phyloP scores from a whole-genome alignment of 495 filamentous ascomycete genomes.

The Penicillium nucicola region DNA sequence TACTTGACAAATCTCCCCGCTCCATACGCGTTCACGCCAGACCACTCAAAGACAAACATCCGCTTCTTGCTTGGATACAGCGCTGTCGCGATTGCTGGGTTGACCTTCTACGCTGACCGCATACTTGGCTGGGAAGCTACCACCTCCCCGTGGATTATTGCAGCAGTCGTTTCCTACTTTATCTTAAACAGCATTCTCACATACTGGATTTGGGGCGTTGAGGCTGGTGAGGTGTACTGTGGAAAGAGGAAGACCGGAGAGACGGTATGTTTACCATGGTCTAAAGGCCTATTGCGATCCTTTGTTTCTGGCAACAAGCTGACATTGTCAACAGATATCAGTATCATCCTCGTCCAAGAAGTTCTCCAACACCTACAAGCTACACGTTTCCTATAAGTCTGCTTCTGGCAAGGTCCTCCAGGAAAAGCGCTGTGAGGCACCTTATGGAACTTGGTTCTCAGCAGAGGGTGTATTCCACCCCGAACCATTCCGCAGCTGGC shows the following conservation, averaged over 20 bases:
- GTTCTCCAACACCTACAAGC: constrained; percentile 71
- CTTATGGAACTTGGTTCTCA: constrained; percentile 88
- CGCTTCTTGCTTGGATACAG: constrained; percentile 79
- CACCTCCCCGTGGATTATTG: constrained; percentile 65
- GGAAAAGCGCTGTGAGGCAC: constrained; percentile 55
- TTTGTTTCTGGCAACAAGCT: neutral
- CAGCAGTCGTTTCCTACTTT: constrained; percentile 77
- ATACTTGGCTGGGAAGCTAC: constrained; percentile 83
- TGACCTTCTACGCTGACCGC: constrained; percentile 88
- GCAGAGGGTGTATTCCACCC: constrained; percentile 75
- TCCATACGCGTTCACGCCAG: constrained; percentile 67
- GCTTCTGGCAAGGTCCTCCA: constrained; percentile 40
- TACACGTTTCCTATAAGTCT: constrained; percentile 59
- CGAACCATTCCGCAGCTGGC: constrained; percentile 77
- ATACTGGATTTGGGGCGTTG: constrained; percentile 81
- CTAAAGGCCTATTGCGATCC: neutral
- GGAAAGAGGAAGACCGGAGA: constrained; percentile 59
- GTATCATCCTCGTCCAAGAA: constrained; percentile 69
- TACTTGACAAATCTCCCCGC: constrained; percentile 75
- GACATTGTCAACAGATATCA: constrained; percentile 48
- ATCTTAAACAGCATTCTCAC: constrained; percentile 75
- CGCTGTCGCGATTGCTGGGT: constrained; percentile 74
- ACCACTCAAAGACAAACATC: constrained; percentile 75
- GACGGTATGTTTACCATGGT: constrained; percentile 44
- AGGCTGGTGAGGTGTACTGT: constrained; percentile 76